These are phyloP conservation scores for Phytopythium vexans DNA, from an alignment of 352 stramenopile species.

Conservation along the genomic window DNA sequence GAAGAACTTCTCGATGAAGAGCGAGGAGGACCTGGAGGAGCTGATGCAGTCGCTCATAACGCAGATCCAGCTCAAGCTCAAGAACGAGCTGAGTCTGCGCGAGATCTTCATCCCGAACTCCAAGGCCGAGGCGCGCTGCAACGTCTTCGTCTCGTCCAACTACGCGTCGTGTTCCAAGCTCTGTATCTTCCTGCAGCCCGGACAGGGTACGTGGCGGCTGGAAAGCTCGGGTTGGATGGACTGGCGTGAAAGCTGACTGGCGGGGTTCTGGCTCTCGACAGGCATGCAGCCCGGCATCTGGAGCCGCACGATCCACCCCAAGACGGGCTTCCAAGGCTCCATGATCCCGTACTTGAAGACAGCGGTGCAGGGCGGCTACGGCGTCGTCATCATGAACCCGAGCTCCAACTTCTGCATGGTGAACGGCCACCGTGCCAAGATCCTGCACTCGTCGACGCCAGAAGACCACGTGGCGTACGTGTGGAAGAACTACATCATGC, in stretches of 20 bases:
- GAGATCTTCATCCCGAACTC: conserved; percentile 89
- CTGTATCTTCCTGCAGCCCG: conserved; percentile 79
- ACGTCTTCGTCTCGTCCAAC: conserved; percentile 83
- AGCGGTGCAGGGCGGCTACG: conserved; percentile 79
- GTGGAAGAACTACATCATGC: conserved; percentile 86
- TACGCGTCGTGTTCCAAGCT: conserved; percentile 78
- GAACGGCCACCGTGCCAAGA: conserved; percentile 79
- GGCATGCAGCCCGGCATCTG: conserved; percentile 73
- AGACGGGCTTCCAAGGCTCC: conserved; percentile 80
- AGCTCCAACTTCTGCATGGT: conserved; percentile 80
- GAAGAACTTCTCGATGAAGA: conserved; percentile 80
- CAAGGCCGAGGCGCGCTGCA: conserved; percentile 83
- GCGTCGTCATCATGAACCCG: conserved; percentile 79
- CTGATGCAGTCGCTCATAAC: conserved; percentile 81
- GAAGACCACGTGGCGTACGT: conserved; percentile 82
- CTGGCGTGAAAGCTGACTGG: too few relatives aligned
- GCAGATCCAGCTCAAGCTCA: conserved; percentile 85
- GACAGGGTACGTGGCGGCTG: conserved; percentile 26
- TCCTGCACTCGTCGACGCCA: conserved; percentile 71
- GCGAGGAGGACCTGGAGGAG: conserved; percentile 80
- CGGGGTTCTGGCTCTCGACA: conserved; percentile 4
- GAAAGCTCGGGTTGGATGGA: too few relatives aligned
- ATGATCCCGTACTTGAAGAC: conserved; percentile 89
- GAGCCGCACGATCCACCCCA: conserved; percentile 67
- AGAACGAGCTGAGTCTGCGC: conserved; percentile 76